A percentile compares a stretch with the other conserved stretches of the same genome.
These are phyloP conservation scores for Crucibulum laeve DNA, from an alignment of 768 basidiomycete species.

Conservation along the genomic window DNA sequence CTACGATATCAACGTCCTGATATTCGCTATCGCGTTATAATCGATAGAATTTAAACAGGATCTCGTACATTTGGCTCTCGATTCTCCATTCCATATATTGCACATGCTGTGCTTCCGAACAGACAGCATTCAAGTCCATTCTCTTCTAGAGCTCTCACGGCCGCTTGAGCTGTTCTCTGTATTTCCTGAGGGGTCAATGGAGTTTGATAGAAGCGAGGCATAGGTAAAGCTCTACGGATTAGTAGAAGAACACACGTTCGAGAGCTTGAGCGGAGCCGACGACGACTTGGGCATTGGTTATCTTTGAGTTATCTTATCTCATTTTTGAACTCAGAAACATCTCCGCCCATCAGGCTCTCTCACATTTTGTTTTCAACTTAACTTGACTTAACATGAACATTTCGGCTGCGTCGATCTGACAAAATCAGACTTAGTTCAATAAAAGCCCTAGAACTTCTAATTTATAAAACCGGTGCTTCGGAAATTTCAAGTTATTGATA, in stretches of 20 bases:
- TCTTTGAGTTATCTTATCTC: too few relatives aligned
- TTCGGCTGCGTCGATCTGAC: too few relatives aligned
- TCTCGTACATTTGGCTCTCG: constrained; percentile 30
- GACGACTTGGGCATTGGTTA: too few relatives aligned
- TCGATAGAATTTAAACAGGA: neutral
- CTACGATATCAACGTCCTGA: constrained; percentile 38
- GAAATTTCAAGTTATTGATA: too few relatives aligned
- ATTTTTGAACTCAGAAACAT: too few relatives aligned
- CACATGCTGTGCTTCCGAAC: constrained; percentile 35
- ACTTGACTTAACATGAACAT: too few relatives aligned
- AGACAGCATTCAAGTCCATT: constrained; percentile 23
- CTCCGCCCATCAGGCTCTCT: too few relatives aligned
- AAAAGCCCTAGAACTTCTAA: too few relatives aligned
- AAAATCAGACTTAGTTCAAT: too few relatives aligned
- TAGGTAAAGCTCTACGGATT: neutral
- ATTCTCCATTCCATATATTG: constrained; percentile 27
- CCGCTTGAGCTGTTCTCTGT: constrained; percentile 22
- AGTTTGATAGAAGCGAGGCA: neutral
- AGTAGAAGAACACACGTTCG: neutral
- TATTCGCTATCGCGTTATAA: neutral
- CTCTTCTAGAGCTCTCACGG: constrained; percentile 17
- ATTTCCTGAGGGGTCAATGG: constrained; percentile 8
- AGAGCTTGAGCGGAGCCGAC: too few relatives aligned
- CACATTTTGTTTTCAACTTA: too few relatives aligned
- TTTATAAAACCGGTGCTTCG: too few relatives aligned